phyloP scores from a whole-genome alignment of 257 asterid species.

The Solanum rostratum region DNA sequence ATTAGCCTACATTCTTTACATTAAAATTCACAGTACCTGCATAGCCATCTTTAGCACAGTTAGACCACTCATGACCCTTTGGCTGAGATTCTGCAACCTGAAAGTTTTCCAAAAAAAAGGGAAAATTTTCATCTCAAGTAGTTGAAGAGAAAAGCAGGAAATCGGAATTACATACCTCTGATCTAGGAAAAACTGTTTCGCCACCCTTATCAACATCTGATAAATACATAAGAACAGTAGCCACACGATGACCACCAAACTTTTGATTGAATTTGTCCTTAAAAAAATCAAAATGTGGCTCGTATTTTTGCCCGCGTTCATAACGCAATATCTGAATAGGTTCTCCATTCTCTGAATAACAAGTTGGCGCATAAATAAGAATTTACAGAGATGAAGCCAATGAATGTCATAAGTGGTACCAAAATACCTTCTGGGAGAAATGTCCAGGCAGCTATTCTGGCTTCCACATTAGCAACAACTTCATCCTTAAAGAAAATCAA shows the following conservation, averaged over 20 bases:
- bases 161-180: constrained; percentile 45
- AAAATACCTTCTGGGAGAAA: constrained; percentile 76
- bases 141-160: background rate
- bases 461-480: constrained; percentile 46
- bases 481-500: constrained; percentile 41
- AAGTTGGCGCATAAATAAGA: background rate
- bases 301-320: constrained; percentile 82
- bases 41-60: constrained; percentile 78
- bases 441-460: constrained; percentile 85
- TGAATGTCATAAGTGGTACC: background rate
- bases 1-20: background rate
- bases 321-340: constrained; percentile 72
- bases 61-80: constrained; percentile 70
- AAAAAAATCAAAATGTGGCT: constrained; percentile 79
- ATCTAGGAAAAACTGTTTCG: constrained; percentile 71
- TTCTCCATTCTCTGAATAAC: constrained; percentile 65
- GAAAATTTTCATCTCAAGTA: background rate
- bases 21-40: constrained; percentile 34
- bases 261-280: constrained; percentile 60
- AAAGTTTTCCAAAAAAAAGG: background rate
- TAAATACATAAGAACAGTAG: constrained; percentile 88
- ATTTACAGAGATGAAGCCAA: background rate
- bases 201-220: constrained; percentile 70
- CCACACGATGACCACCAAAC: constrained; percentile 79
- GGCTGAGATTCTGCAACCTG: constrained; percentile 45